These are phyloP conservation scores for Verticillium dahliae DNA, from an alignment of 2,329 filamentous ascomycete genomes.

Conservation along the genomic window DNA sequence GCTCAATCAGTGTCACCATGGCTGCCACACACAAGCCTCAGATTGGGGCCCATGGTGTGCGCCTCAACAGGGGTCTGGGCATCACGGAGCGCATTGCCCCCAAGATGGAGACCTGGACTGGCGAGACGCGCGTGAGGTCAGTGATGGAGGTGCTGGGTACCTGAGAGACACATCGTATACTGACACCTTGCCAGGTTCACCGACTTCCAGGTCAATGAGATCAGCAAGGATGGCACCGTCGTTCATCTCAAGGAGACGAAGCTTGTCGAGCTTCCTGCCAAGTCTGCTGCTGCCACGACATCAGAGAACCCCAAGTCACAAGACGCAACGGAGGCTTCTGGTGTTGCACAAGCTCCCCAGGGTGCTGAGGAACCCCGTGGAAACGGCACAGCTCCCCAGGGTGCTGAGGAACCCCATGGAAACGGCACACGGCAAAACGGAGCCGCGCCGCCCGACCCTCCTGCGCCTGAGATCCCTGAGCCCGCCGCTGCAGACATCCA, in stretches of 20 bases:
- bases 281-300: not conserved
- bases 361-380: not conserved
- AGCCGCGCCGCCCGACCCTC: too few relatives aligned
- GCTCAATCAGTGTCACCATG: not conserved
- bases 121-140: constrained; percentile 12
- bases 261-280: constrained; percentile 6
- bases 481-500: constrained; percentile 23
- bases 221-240: constrained; percentile 67
- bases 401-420: not conserved
- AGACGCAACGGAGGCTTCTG: constrained; percentile 17
- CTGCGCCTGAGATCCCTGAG: constrained; percentile 5
- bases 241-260: constrained; percentile 52
- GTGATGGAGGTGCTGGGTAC: not conserved
- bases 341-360: not conserved
- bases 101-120: constrained; percentile 10
- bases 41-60: not conserved
- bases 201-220: constrained; percentile 90
- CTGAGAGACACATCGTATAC: not conserved
- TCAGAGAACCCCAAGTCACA: constrained; percentile 8
- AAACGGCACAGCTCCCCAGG: constrained; percentile 2
- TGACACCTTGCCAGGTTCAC: constrained; percentile 56
- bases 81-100: constrained; percentile 13
- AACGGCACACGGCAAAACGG: not conserved
- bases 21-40: not conserved
- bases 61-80: constrained; percentile 9